Evolutionary conservation across 495 filamentous ascomycete species (phyloP).

Genomic region (Podospora fimiseda): DNA sequence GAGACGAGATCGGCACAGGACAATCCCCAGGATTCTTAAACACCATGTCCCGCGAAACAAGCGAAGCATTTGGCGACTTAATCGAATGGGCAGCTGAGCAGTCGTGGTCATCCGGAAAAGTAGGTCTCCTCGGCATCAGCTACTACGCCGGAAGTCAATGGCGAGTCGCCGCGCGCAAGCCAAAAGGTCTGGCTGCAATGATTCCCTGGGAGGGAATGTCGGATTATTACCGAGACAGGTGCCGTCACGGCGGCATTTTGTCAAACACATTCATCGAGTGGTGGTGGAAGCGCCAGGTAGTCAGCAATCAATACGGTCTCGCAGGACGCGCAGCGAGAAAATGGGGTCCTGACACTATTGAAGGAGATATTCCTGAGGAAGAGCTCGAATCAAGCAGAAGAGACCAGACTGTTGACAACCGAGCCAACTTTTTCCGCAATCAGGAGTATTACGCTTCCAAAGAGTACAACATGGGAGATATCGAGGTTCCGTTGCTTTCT

Average conservation of each 20-base stretch:
- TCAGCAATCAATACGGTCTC: slow-evolving; percentile 57
- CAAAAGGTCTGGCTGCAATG: slow-evolving; percentile 53
- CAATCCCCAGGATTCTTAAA: slow-evolving; percentile 54
- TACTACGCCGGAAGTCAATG: slow-evolving; percentile 60
- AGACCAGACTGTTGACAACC: slow-evolving; percentile 57
- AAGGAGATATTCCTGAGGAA: slow-evolving; percentile 48
- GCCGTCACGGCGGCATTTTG: slow-evolving; percentile 59
- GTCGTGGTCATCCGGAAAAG: slow-evolving; percentile 54
- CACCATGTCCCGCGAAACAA: slow-evolving; percentile 54
- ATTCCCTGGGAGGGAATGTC: slow-evolving; percentile 67
- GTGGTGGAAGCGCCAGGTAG: slow-evolving; percentile 62
- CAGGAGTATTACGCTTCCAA: slow-evolving; percentile 56
- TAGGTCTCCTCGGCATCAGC: slow-evolving; percentile 55
- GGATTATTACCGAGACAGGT: slow-evolving; percentile 59
- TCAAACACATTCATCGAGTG: slow-evolving; percentile 56
- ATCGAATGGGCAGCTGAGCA: slow-evolving; percentile 59
- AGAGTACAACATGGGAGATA: slow-evolving; percentile 55
- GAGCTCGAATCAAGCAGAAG: slow-evolving; percentile 44
- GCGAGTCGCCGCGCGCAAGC: slow-evolving; percentile 55
- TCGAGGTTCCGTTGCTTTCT: slow-evolving; percentile 54
- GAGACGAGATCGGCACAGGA: slow-evolving; percentile 53
- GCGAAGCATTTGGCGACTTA: slow-evolving; percentile 55
- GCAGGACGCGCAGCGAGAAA: slow-evolving; percentile 24
- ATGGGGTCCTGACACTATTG: slow-evolving; percentile 51
- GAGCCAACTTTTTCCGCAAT: slow-evolving; percentile 47